These are phyloP conservation scores for Calocera viscosa DNA, from an alignment of 768 basidiomycete species.

Conservation along the genomic window DNA sequence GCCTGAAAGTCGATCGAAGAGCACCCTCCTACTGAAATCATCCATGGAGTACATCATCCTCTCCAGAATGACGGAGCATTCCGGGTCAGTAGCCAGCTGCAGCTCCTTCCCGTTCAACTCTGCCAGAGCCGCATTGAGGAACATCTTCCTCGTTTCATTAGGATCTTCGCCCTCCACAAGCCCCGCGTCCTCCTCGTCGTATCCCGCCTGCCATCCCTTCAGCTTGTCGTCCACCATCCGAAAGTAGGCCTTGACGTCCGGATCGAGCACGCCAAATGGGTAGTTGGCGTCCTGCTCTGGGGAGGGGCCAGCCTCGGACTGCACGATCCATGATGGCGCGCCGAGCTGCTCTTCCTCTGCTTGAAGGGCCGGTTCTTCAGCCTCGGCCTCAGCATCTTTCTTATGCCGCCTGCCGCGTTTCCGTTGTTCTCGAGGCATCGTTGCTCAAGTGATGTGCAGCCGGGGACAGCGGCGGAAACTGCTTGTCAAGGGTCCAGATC, in stretches of 20 bases:
- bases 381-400: constrained; percentile 28
- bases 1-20: constrained; percentile 74
- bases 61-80: constrained; percentile 83
- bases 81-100: constrained; percentile 82
- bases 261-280: constrained; percentile 82
- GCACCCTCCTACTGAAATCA: constrained; percentile 85
- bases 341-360: constrained; percentile 17
- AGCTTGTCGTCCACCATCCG: constrained; percentile 78
- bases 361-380: constrained; percentile 10
- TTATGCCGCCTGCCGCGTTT: constrained; percentile 46
- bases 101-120: constrained; percentile 85
- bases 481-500: no score
- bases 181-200: constrained; percentile 32
- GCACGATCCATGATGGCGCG: constrained; percentile 61
- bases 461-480: background rate
- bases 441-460: background rate
- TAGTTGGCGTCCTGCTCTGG: constrained; percentile 38
- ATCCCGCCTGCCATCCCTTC: constrained; percentile 56
- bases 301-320: constrained; percentile 25
- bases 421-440: constrained; percentile 62
- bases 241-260: constrained; percentile 88
- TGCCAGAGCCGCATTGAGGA: constrained; percentile 67
- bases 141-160: constrained; percentile 38
- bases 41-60: constrained; percentile 88
- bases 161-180: constrained; percentile 31